Percentiles rank a stretch among this genome's conserved stretches.
These are phyloP conservation scores for Lathyrus aphaca DNA, from an alignment of 306 rosid genomes.

Conservation along the genomic window DNA sequence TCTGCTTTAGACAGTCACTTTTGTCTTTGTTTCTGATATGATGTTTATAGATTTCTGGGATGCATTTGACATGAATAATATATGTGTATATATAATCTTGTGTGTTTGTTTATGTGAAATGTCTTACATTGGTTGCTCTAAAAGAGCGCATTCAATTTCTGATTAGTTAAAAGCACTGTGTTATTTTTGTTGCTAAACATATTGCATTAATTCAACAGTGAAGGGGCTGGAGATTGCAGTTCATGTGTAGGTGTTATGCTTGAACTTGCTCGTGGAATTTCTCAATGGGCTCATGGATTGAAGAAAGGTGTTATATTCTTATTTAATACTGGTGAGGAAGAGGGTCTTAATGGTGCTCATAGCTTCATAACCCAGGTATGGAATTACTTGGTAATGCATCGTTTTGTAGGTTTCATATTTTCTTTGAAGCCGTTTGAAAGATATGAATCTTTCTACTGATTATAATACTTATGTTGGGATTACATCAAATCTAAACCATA, in stretches of 20 bases:
- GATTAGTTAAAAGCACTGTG: conserved; percentile 1
- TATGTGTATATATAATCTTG: not conserved
- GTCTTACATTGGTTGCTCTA: not conserved
- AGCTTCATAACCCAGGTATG: conserved; percentile 94
- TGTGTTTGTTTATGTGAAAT: not conserved
- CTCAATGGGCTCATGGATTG: conserved; percentile 97
- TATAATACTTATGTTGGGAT: conserved; percentile 29
- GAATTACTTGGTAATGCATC: conserved; percentile 37
- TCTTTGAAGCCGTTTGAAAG: conserved; percentile 14
- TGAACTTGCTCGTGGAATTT: conserved; percentile 96
- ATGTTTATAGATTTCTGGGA: not conserved
- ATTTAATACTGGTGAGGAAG: conserved; percentile 98
- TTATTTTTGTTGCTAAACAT: conserved; percentile 34
- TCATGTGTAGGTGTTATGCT: conserved; percentile 91
- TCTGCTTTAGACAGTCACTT: conserved; percentile 27
- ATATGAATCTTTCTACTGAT: not conserved
- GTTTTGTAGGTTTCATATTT: conserved; percentile 22
- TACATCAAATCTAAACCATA: conserved; percentile 25
- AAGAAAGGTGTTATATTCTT: conserved; percentile 81
- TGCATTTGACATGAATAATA: not conserved
- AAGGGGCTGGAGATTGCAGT: conserved; percentile 99
- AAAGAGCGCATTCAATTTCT: conserved; percentile 4
- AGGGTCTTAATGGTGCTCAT: conserved; percentile 95
- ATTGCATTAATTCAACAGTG: conserved; percentile 59
- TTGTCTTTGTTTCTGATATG: conserved; percentile 14